Evolutionary conservation across 768 basidiomycete genomes (phyloP), one percentile per base, ranked within the genome.

Genomic region (Chalciporus piperatus): DNA sequence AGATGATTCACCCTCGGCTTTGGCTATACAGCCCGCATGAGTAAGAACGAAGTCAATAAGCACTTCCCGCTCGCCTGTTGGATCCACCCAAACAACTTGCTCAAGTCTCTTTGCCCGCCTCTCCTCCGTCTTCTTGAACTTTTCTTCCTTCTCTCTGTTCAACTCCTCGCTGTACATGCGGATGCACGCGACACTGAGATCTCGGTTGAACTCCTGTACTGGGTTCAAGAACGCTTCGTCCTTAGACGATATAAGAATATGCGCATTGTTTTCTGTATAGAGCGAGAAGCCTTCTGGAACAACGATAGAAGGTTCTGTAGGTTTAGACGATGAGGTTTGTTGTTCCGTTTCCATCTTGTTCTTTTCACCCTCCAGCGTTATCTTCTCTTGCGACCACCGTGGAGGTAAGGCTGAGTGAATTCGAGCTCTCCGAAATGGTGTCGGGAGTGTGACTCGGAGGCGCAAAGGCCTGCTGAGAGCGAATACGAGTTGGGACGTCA

Each of bases 191-290:
- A 96, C 84, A 57, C 89, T 92, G 33, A 89, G 70, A 70, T 98
- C 95, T 40, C 95, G 78, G 71, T 98, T 98, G 76, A 95, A 98
- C 68, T 98, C 91, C 65, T 98, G 95, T n/a, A 96, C 86, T 7
- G 95, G 93, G 67, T 98, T 98, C 57, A 97, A 73, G 71, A 98
- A 98, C 8, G 92, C 90, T 52, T 87, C 85, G 54, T 89, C 87
- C 43, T 70, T 69, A 25, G 67, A 66, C n/a, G 78, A 74, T 20
- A 94, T 75, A 49, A 97, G 78, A 63, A 98, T 89, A 62, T 81
- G 83, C 0, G 89, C 81, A 3, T 80, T 84, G 67, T 90, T 92
- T 72, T 93, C 90, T 9, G 83, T 84, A 70, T 92, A 87, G 52
- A 93, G 74, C 11, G 78, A 81, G 69, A 83, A 89, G 19, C 89